Evolutionary conservation across 2,329 filamentous ascomycete species (phyloP), one percentile per base, ranked within the genome.

Genomic region (Passalora sequoiae): DNA sequence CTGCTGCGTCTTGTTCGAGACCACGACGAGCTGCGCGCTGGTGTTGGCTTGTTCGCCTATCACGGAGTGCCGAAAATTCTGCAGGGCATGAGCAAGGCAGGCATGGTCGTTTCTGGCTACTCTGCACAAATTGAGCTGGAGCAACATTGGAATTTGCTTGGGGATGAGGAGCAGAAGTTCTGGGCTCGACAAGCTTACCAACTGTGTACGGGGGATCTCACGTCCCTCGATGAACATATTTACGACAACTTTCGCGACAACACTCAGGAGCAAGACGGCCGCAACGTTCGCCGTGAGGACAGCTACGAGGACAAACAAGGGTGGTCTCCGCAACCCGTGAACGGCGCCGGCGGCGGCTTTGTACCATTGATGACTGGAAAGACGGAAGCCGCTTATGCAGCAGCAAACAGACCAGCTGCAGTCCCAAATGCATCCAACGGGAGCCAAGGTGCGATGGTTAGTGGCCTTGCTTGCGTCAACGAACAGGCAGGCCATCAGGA

Each of bases 101-200:
- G n/a, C 9, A 17, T n/a, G 21, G 22, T 24, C 6, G 24, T 15
- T 6, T 21, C 12, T 8, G 12, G 16, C 6, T 29, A 38, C n/a
- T 17, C 27, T 19, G 36, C 36, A 6, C 16, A 29, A 17, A 12
- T 28, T 6, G 13, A 29, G 13, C 21, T 24, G 3, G 36, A 20
- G 10, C 9, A 17, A 13, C 36, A 24, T 16, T 38, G 36, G 36
- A 8, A 8, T 15, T 29, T 38, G n/a, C 36, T 38, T 20, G 16
- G 20, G 19, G 36, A 22, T 38, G 19, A 38, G 22, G 21, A 38
- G 13, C 22, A 38, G 28, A 4, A 16, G 12, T 38, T 17, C 36
- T 38, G 36, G 36, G 12, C 7, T 7, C 6, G 7, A 7, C 15
- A 16, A n/a, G 29, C 9, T 6, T n/a, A 16, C 29, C 6, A 7